Percentiles rank a stretch among this genome's conserved stretches.
These are phyloP conservation scores for Malania oleifera DNA, from an alignment of 164 flowering plant species.

Conservation along the genomic window DNA sequence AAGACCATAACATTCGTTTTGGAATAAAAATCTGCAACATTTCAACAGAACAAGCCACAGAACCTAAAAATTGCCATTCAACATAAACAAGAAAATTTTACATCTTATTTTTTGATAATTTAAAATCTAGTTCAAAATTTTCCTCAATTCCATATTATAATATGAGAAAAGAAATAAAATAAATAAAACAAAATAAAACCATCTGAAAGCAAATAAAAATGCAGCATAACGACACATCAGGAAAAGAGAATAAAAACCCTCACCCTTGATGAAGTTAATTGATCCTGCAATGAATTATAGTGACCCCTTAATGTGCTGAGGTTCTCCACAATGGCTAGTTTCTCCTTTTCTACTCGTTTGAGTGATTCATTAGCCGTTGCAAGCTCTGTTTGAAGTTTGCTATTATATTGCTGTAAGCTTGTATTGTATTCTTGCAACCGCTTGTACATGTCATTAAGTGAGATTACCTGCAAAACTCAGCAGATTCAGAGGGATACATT, in stretches of 20 bases:
- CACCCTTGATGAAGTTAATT: slow-evolving; percentile 32
- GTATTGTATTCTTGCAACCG: slow-evolving; percentile 38
- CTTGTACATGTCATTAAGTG: slow-evolving; percentile 32
- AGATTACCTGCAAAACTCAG: slow-evolving; percentile 20
- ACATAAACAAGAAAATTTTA: too few species aligned
- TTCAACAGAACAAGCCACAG: too few species aligned
- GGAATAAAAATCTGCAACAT: too few species aligned
- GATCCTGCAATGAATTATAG: slow-evolving; percentile 35
- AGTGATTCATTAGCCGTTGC: slow-evolving; percentile 26
- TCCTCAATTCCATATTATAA: too few species aligned
- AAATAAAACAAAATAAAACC: too few species aligned
- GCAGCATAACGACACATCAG: not conserved
- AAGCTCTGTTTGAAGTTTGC: slow-evolving; percentile 33
- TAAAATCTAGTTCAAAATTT: too few species aligned
- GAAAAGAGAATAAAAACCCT: slow-evolving; percentile 4
- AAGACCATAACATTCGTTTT: too few species aligned
- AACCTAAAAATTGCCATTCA: too few species aligned
- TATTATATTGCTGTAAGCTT: slow-evolving; percentile 39
- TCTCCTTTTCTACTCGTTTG: slow-evolving; percentile 36
- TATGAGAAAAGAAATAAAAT: too few species aligned
- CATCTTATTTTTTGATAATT: too few species aligned
- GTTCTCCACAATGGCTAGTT: slow-evolving; percentile 35
- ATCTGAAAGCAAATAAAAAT: not conserved
- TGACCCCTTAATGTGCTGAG: slow-evolving; percentile 43
- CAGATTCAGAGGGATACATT: not conserved